Evolutionary conservation across 2,329 filamentous ascomycete species (phyloP).

Genomic region (Diplocarpon rosae): DNA sequence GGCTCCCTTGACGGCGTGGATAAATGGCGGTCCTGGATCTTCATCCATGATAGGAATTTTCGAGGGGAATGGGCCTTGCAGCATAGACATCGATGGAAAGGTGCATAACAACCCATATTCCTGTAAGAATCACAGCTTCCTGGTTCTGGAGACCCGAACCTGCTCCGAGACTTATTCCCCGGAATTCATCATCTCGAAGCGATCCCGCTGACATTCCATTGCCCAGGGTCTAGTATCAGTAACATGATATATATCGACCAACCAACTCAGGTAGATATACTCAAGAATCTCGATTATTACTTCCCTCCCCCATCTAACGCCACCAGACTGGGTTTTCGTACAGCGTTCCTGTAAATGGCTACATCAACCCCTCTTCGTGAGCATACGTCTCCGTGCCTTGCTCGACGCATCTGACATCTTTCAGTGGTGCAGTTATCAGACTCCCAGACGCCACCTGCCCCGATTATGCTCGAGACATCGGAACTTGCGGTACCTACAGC

Average conservation of each 20-base stretch:
- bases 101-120: constrained; percentile 37
- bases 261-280: constrained; percentile 15
- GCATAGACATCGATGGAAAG: constrained; percentile 30
- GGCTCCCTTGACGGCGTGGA: constrained; percentile 46
- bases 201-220: too few species aligned
- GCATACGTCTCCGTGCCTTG: constrained; percentile 1
- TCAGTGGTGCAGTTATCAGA: constrained; percentile 28
- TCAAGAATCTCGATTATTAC: not conserved
- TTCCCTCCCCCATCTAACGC: not conserved
- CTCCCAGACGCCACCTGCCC: constrained; percentile 38
- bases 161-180: too few species aligned
- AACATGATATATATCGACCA: constrained; percentile 36
- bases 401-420: constrained; percentile 4
- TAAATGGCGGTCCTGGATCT: constrained; percentile 55
- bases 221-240: constrained; percentile 37
- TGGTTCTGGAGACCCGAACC: too few species aligned
- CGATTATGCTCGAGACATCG: constrained; percentile 33
- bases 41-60: constrained; percentile 55
- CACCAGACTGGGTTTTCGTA: constrained; percentile 30
- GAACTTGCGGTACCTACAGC: constrained; percentile 44
- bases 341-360: constrained; percentile 22
- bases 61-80: constrained; percentile 42
- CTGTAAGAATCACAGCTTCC: constrained; percentile 28
- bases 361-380: constrained; percentile 8
- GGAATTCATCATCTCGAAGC: too few species aligned